Evolutionary conservation across 1,139 yeast species (phyloP), one percentile per base, ranked within the genome.

Genomic region (Yamadazyma diddensiae): DNA sequence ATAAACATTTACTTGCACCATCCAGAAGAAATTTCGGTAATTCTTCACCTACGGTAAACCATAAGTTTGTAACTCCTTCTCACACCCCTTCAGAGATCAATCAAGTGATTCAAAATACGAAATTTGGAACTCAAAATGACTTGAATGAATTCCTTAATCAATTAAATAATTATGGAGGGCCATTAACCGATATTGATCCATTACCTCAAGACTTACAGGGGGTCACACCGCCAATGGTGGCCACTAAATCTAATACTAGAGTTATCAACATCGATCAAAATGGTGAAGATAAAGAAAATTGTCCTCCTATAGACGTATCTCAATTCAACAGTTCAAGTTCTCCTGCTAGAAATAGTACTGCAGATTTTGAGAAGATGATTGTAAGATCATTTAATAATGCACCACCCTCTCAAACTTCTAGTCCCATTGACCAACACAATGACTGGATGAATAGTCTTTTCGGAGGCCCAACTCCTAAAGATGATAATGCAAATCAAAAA

Each of bases 131-230:
- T 28, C 61, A 61, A 39, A 59, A 55, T 39, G 76, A 67, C 27
- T 47, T 70, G 24, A 64, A 66, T 39, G 77, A 71, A 28, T 62
- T 73, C 47, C 60, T 70, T 52, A 65, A 65, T 41, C 78, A 72
- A 45, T 48, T 72, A 34, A 72, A 70, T 37, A 55, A 60, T 24
- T 69, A 63, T 38, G 75, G 76, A 15, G 78, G 77, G 0, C 79
- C 79, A 6, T 55, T 73, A 39, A 73, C 79, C 3, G 79, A 73
- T 43, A 71, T 73, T 22, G 79, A 73, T 49, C 73, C 73, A 3
- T 52, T 68, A 30, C 73, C 73, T 3, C 60, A 57, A 31, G 66
- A 62, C 24, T 39, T 37, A 17, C 47, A 46, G 30, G 62, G 61
- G 5, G 53, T 55, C 3, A 67, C 74, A 0, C 74, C 74, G 5